Base-by-base conservation (phyloP, 1,284 basidiomycete genomes). In the Apiotrichum gamsii region DNA sequence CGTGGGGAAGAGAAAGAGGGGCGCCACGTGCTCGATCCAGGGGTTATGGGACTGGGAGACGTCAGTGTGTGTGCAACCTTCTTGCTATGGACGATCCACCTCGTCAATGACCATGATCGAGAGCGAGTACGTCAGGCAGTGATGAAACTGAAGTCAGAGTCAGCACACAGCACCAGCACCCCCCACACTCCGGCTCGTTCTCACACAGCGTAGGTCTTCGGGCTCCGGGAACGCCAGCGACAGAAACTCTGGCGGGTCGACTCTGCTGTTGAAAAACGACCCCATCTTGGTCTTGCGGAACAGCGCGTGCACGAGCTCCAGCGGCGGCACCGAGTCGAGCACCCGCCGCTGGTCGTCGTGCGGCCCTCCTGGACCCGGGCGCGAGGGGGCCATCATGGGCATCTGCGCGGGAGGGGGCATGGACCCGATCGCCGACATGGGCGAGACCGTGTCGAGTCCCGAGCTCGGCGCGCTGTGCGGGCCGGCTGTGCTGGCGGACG, bases 251-350 rank as follows among this genome's bases (percentile, higher is more conserved):
- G 67, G 67, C 20, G 65, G 59, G 16, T 58, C 50, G n/a, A 58
- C 33, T 5, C 61, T 60, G 21, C 59, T 57, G 33, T 52, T 52
- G 43, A 61, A 69, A 49, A 60, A 69, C n/a, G 51, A 47, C 10
- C 64, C 62, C 67, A 69, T 66, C 34, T 58, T 52, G 5, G 67
- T 69, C 39, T 57, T 56, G 38, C 64, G 50, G 45, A 61, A 63
- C 20, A 67, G 44, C 3, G 67, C 65, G 42, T 62, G 55, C 20
- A 69, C 48, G 19, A 60, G 47, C 18, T 69, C 64, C 13, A 67
- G 52, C 1, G 58, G 48, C 31, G 54, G 56, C 43, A 59, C 52
- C 25, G 39, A 38, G 28, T 53, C 51, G 24, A 53, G 34, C 14
- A 40, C 31, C 3, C 19, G 23, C 1, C 51, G 40, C 30, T 39